Conservation (phyloP, 495 filamentous ascomycete genomes). For the Penicillium silybi region DNA sequence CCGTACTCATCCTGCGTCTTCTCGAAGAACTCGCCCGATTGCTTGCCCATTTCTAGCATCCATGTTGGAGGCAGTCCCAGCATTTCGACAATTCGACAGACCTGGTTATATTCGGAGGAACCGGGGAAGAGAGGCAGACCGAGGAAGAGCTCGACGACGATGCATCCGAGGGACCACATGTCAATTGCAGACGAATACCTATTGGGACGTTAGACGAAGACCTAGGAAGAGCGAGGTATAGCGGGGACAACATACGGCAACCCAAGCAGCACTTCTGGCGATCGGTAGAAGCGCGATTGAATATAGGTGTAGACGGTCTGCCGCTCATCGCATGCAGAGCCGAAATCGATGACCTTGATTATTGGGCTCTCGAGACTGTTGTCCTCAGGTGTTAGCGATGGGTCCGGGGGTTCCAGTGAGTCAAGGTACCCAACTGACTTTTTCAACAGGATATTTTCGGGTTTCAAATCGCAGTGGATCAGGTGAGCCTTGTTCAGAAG, state of each 20-base stretch:
- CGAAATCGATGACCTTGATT: constrained; percentile 99
- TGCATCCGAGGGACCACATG: constrained; percentile 99
- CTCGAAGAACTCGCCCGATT: constrained; percentile 96
- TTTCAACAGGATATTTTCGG: constrained; percentile 96
- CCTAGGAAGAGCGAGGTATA: neutral
- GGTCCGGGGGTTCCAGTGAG: too few relatives aligned
- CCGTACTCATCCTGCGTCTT: constrained; percentile 91
- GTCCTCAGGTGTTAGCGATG: neutral
- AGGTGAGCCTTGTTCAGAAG: constrained; percentile 93
- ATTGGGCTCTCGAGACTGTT: constrained; percentile 90
- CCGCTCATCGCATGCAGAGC: constrained; percentile 95
- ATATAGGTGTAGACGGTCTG: constrained; percentile 99
- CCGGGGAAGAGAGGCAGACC: constrained; percentile 94
- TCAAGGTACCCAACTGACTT: constrained; percentile 55
- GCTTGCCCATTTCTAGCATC: constrained; percentile 99
- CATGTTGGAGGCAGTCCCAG: constrained; percentile 92
- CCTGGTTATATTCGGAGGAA: constrained; percentile 98
- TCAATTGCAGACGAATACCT: constrained; percentile 98
- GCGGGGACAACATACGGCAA: constrained; percentile 56
- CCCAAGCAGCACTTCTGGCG: constrained; percentile 91
- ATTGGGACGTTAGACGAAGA: neutral
- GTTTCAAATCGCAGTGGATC: constrained; percentile 98
- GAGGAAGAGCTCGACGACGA: constrained; percentile 96
- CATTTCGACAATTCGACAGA: constrained; percentile 97
- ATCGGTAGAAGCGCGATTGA: constrained; percentile 96